Evolutionary conservation across 768 basidiomycete genomes (phyloP).

Genomic region (Trametopsis cervina): DNA sequence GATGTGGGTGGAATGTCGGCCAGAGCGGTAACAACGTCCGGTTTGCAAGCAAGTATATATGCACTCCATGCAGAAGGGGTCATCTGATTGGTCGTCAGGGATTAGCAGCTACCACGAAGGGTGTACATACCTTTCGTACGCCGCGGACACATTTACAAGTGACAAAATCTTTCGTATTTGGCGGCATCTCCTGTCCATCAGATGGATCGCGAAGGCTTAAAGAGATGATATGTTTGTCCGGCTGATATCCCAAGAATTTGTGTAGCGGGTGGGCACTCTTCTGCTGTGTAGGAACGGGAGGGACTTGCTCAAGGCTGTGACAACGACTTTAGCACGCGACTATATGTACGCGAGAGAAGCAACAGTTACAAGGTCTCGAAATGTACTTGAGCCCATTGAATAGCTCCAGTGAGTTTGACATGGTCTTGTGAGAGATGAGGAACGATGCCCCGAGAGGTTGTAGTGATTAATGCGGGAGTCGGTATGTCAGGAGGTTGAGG

Average conservation of each 20-base stretch:
- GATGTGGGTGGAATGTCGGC: conserved; percentile 62
- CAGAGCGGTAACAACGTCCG: conserved; percentile 68
- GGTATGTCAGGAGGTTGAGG: conserved; percentile 28
- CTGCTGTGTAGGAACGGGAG: conserved; percentile 61
- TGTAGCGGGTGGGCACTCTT: conserved; percentile 51
- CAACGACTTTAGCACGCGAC: not conserved
- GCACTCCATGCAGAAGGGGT: conserved; percentile 47
- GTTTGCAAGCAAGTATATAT: conserved; percentile 45
- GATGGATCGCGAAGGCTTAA: conserved; percentile 61
- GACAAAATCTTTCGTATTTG: conserved; percentile 56
- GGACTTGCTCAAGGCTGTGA: conserved; percentile 53
- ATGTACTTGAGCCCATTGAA: conserved; percentile 62
- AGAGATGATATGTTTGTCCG: conserved; percentile 42
- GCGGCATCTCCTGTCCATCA: conserved; percentile 61
- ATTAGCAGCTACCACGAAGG: not conserved
- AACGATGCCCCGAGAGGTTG: conserved; percentile 67
- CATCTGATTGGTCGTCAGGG: conserved; percentile 35
- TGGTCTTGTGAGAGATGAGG: conserved; percentile 72
- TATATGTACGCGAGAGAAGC: too few relatives aligned
- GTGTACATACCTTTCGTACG: conserved; percentile 51
- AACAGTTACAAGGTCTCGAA: conserved; percentile 75
- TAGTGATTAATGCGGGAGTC: conserved; percentile 57
- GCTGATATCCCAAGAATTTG: conserved; percentile 51
- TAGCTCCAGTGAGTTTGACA: conserved; percentile 34
- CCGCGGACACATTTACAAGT: conserved; percentile 58